Evolutionary conservation across 768 basidiomycete species (phyloP).

Genomic region (Phallus indusiatus): DNA sequence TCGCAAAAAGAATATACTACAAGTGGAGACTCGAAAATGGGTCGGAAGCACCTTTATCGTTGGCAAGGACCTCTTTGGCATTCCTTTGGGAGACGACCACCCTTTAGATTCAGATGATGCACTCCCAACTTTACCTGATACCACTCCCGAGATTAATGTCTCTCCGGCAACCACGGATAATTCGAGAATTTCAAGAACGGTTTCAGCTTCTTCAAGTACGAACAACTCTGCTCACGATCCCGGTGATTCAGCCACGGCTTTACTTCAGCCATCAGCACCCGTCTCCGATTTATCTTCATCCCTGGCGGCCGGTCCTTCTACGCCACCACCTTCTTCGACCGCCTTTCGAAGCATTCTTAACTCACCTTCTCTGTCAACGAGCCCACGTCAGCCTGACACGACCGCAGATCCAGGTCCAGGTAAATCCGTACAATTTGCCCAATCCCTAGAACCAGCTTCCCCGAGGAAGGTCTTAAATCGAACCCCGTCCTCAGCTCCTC

Average conservation of each 20-base stretch:
- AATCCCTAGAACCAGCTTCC: slow-evolving; percentile 34
- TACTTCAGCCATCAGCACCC: neutral
- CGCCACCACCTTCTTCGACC: neutral
- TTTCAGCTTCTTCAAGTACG: neutral
- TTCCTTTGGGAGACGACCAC: neutral
- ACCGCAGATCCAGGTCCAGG: slow-evolving; percentile 31
- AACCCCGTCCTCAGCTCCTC: slow-evolving; percentile 42
- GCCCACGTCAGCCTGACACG: slow-evolving; percentile 27
- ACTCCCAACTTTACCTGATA: neutral
- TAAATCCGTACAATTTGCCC: slow-evolving; percentile 16
- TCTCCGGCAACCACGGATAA: neutral
- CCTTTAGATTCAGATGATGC: neutral
- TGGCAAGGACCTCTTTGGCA: slow-evolving; percentile 55
- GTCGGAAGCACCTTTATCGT: slow-evolving; percentile 71
- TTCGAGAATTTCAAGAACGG: neutral
- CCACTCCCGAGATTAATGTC: neutral
- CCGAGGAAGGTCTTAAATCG: slow-evolving; percentile 62
- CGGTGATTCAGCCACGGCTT: neutral
- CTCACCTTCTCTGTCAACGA: neutral
- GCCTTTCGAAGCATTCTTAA: neutral
- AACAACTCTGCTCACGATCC: neutral
- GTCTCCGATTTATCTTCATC: neutral
- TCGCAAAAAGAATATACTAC: slow-evolving; percentile 19
- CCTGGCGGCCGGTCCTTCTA: neutral
- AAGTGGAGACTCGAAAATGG: slow-evolving; percentile 35